A percentile compares a stretch with the other conserved stretches of the same genome.
Evolutionary conservation across 495 filamentous ascomycete species (phyloP).

Genomic region (Tetracladium setigerum): DNA sequence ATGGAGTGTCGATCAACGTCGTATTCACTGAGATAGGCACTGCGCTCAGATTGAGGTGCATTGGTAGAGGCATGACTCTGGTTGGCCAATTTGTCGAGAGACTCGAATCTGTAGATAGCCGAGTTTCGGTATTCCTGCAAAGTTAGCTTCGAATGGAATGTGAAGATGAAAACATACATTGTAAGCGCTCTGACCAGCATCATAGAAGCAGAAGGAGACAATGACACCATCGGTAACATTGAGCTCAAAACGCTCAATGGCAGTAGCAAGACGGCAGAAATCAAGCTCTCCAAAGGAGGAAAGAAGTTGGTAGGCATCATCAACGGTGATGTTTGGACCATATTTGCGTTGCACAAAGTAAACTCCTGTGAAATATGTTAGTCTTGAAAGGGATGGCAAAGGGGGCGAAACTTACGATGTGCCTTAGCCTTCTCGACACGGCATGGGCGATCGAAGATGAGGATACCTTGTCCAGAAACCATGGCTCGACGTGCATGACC

Average conservation of each 20-base stretch:
- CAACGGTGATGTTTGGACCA: slow-evolving; percentile 29
- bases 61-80: slow-evolving; percentile 19
- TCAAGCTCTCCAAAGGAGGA: slow-evolving; percentile 27
- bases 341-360: slow-evolving; percentile 39
- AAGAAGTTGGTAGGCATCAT: slow-evolving; percentile 36
- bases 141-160: not conserved
- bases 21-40: slow-evolving; percentile 30
- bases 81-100: slow-evolving; percentile 13
- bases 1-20: slow-evolving; percentile 41
- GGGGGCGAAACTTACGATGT: slow-evolving; percentile 38
- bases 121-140: slow-evolving; percentile 14
- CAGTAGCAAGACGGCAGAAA: slow-evolving; percentile 11
- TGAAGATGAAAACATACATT: slow-evolving; percentile 26
- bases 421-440: slow-evolving; percentile 52
- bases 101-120: slow-evolving; percentile 14
- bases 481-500: slow-evolving; percentile 43
- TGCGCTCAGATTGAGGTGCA: slow-evolving; percentile 14
- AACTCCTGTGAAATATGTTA: slow-evolving; percentile 30
- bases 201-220: slow-evolving; percentile 41
- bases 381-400: not conserved
- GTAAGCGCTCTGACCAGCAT: slow-evolving; percentile 30
- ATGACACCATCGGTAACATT: slow-evolving; percentile 35
- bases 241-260: slow-evolving; percentile 19
- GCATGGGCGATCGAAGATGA: slow-evolving; percentile 49
- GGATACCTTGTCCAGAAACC: slow-evolving; percentile 31